Evolutionary conservation across 768 basidiomycete genomes (phyloP).

Genomic region (Exidia glandulosa): DNA sequence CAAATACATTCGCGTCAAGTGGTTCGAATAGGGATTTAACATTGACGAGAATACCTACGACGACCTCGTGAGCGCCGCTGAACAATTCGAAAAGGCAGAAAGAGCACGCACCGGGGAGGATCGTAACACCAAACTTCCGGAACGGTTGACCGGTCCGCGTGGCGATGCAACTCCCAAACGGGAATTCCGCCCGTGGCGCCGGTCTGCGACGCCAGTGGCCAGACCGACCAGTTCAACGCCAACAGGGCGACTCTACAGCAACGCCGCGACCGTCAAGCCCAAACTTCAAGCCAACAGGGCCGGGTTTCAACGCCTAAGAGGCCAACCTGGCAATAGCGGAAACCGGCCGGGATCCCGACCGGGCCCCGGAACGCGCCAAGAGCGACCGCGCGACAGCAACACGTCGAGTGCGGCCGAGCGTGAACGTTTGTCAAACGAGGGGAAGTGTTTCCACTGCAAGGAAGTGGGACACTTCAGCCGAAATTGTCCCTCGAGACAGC

Average conservation of each 20-base stretch:
- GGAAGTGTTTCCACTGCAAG: constrained; percentile 20
- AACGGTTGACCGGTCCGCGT: neutral
- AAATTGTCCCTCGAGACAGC: constrained; percentile 18
- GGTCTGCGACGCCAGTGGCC: too few relatives aligned
- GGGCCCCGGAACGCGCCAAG: neutral
- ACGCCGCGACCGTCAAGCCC: too few relatives aligned
- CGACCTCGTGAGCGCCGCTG: constrained; percentile 17
- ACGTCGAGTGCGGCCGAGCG: neutral
- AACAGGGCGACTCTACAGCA: too few relatives aligned
- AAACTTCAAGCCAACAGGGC: too few relatives aligned
- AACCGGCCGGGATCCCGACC: neutral
- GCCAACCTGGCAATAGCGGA: neutral
- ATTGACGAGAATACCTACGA: constrained; percentile 16
- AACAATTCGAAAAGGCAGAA: constrained; percentile 22
- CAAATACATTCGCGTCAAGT: constrained; percentile 14
- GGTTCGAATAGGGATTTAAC: constrained; percentile 21
- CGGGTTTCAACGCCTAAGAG: too few relatives aligned
- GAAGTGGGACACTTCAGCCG: constrained; percentile 17
- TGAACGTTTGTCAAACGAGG: constrained; percentile 1
- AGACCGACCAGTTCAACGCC: too few relatives aligned
- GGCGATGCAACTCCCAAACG: neutral
- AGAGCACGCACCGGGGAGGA: neutral
- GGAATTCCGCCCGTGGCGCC: neutral
- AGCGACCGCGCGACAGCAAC: neutral
- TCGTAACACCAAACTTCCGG: neutral